Evolutionary conservation across 345 rosid species (phyloP).

Genomic region (Lumnitzera racemosa): DNA sequence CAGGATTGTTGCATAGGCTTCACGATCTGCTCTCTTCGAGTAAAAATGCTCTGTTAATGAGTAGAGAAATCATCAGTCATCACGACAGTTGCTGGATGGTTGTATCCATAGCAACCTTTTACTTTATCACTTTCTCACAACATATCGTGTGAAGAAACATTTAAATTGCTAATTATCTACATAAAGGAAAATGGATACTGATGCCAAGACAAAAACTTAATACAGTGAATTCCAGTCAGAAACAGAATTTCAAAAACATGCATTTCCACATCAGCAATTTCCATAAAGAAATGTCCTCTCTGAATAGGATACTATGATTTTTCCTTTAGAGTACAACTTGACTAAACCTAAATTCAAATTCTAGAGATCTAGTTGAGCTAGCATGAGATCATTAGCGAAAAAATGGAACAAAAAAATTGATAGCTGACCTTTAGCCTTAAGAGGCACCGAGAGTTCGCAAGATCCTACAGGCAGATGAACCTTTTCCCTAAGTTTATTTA

Average conservation of each 20-base stretch:
- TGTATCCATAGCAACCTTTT: too few species aligned
- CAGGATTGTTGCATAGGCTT: constrained; percentile 82
- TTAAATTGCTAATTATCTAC: too few species aligned
- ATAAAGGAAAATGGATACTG: too few species aligned
- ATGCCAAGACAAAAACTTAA: too few species aligned
- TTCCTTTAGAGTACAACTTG: too few species aligned
- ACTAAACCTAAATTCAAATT: neutral
- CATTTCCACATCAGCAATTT: too few species aligned
- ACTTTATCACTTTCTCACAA: too few species aligned
- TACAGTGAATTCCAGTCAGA: too few species aligned
- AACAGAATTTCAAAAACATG: too few species aligned
- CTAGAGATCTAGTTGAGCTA: neutral
- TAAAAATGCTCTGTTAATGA: constrained; percentile 51
- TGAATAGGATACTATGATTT: too few species aligned
- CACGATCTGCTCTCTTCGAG: constrained; percentile 51
- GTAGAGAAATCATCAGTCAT: neutral
- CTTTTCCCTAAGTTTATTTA: constrained; percentile 53
- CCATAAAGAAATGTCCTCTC: too few species aligned
- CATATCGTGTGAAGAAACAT: too few species aligned
- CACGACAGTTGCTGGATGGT: neutral
- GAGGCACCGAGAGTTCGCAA: constrained; percentile 83
- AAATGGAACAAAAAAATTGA: neutral
- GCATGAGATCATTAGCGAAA: neutral
- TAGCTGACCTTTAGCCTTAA: constrained; percentile 65
- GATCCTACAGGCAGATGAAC: constrained; percentile 73